Evolutionary conservation across 495 filamentous ascomycete genomes (phyloP), one percentile per base, ranked within the genome.

Genomic region (Penicillium dipodomyicola): DNA sequence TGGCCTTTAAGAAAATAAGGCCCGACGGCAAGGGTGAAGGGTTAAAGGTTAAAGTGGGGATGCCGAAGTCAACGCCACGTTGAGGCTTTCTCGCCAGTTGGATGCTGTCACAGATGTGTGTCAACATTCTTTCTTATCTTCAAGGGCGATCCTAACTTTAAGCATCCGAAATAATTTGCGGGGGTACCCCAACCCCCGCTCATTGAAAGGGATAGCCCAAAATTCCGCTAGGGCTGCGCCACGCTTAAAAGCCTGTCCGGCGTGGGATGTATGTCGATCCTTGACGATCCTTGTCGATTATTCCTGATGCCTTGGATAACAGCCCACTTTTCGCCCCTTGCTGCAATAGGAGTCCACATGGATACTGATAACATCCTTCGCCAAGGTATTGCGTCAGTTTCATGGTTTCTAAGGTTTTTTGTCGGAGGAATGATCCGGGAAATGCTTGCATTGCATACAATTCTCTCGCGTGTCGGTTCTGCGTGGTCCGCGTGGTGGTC

Each of bases 71-170:
- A 19, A n/a, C 2, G 29, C 9, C 29, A 30, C 29, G 29, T 30
- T 14, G 30, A 33, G 30, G 30, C 30, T 33, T 33, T 33, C 30
- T 11, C 2, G 3, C 4, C 19, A 10, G 12, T 48, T 48, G 20
- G 42, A 27, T 25, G 37, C 22, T 53, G 51, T 53, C 51, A 53
- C 29, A 1, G 19, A 30, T 40, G 32, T 54, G 42, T 47, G 52
- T 47, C 52, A 54, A 47, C 2, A 11, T 37, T 35, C 32, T 47
- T 37, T 25, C 42, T 54, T 54, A 54, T 54, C 52, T 14, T 2
- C 1, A 37, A 20, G 14, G 52, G 15, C 15, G 52, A 54, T 54
- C 52, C 43, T 39, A 54, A 47, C 52, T 43, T 19, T 40, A 40
- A 42, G 37, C 37, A 42, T 52, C 27, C 4, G 12, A 43, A 19